phyloP scores from a whole-genome alignment of 2,329 filamentous ascomycete species.

The Penicillium frequentans region DNA sequence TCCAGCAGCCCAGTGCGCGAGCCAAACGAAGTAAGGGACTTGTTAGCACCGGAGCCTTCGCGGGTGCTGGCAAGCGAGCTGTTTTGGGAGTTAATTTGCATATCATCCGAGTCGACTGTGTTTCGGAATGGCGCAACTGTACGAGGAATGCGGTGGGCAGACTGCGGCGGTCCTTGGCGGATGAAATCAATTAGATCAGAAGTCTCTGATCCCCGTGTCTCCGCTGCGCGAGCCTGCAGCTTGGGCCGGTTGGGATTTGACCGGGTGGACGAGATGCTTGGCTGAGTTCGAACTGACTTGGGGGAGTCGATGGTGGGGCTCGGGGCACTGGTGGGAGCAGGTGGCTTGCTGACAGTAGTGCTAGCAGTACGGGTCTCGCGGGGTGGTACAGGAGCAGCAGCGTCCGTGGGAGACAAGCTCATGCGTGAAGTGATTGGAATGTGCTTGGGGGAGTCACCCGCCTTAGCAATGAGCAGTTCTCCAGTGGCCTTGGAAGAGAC shows the following conservation, averaged over 20 bases:
- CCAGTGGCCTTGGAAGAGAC: constrained; percentile 20
- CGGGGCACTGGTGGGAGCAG: constrained; percentile 58
- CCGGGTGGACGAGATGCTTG: constrained; percentile 14
- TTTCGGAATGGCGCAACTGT: constrained; percentile 81
- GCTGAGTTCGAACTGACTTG: constrained; percentile 13
- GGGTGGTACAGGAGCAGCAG: constrained; percentile 46
- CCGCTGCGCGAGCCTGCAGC: constrained; percentile 71
- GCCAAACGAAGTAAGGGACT: constrained; percentile 62
- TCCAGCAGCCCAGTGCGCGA: constrained; percentile 71
- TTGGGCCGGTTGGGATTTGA: constrained; percentile 43
- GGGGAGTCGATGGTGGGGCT: not conserved
- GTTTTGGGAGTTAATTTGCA: constrained; percentile 33
- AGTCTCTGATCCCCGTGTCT: constrained; percentile 64
- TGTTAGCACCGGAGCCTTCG: constrained; percentile 53
- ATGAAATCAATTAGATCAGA: constrained; percentile 96
- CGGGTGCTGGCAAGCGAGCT: constrained; percentile 43
- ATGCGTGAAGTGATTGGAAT: constrained; percentile 23
- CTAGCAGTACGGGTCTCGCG: constrained; percentile 74
- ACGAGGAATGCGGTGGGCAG: constrained; percentile 72
- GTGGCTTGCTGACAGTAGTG: constrained; percentile 78
- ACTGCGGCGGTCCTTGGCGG: constrained; percentile 72
- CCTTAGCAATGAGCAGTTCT: constrained; percentile 18
- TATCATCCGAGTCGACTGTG: constrained; percentile 83
- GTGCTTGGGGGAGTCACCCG: constrained; percentile 24
- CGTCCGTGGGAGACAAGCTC: constrained; percentile 17